These are phyloP conservation scores for Fraxinus anomala DNA, from an alignment of 257 asterid genomes.

Conservation along the genomic window DNA sequence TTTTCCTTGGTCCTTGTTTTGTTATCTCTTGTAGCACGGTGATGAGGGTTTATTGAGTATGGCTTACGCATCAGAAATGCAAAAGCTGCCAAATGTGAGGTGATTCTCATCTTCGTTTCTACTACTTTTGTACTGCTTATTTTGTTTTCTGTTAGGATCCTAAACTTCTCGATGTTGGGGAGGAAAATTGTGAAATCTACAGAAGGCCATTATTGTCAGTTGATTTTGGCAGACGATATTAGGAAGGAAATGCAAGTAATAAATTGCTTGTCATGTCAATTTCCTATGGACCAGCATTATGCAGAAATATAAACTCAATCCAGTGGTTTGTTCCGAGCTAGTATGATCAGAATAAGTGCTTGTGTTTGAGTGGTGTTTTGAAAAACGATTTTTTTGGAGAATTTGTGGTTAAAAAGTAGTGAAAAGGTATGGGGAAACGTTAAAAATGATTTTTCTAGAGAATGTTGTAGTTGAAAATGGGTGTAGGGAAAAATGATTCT, in stretches of 20 bases:
- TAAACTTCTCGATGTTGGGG: background rate
- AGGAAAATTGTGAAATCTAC: background rate
- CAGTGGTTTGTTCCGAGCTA: conserved; percentile 16
- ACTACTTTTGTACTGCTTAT: background rate
- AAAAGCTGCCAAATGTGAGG: conserved; percentile 76
- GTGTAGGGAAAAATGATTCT: too few relatives aligned
- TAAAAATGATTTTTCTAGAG: too few relatives aligned
- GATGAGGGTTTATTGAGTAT: conserved; percentile 77
- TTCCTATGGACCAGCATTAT: conserved; percentile 12
- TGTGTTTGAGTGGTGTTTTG: too few relatives aligned
- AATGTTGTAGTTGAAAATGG: too few relatives aligned
- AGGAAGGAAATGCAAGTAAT: conserved; percentile 15
- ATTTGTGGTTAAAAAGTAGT: too few relatives aligned
- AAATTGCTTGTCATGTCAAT: conserved; percentile 23
- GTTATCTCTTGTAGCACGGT: conserved; percentile 68
- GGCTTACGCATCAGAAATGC: conserved; percentile 77
- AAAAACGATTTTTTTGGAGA: too few relatives aligned
- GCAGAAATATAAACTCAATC: conserved; percentile 22
- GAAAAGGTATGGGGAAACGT: too few relatives aligned
- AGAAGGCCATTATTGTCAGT: background rate
- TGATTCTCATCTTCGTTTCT: conserved; percentile 31
- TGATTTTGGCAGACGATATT: background rate
- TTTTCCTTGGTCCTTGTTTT: conserved; percentile 20
- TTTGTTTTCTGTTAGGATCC: background rate
- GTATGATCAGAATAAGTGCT: conserved; percentile 6